Base-by-base conservation (phyloP, 306 rosid genomes). In the Trifolium subterraneum region DNA sequence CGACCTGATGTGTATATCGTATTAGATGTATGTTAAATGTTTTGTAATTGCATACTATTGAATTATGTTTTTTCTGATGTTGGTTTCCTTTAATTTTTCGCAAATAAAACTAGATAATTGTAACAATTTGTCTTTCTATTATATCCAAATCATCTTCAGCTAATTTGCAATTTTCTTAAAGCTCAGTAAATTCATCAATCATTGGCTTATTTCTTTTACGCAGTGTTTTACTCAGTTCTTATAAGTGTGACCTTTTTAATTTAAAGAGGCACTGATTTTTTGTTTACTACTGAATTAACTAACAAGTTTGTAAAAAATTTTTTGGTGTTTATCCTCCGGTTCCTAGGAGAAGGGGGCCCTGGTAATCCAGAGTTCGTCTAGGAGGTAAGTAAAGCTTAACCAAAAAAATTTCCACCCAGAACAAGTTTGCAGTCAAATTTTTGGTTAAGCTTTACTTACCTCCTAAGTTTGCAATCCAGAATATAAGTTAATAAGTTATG, bases 1-100 rank as follows among this genome's bases (percentile, higher is more conserved):
- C 82, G 87, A 44, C 97, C 97, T 16, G 96, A 91, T 81, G 60
- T 90, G 70, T 94, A 86, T 84, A 71, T 94, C 16, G 78, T 90
- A 16, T 82, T 94, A 74, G 89, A 91, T 82, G 98, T 94, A 90
- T 73, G 98, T 85, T 76, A 73, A 67, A 19, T 22, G 36, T 68
- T 23, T 45, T 14, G 4, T 69, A 5, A 45, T 60, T 41, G 71
- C 48, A 15, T 84, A 14, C 20, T 56, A 41, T 22, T 63, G 38
- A 71, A 33, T 38, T 68, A 42, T 42, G 18, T 20, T 20, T 75
- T 56, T 50, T 68, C 59, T 41, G 10, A 41, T 51, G n/a, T 54
- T 73, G 62, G 15, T 78, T 74, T 62, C 38, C 72, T 42, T 47
- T 82, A 39, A 31, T 25, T 82, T 41, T 45, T 29, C 27, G 56